Percentiles rank a stretch among this genome's conserved stretches.
Evolutionary conservation across 1,139 yeast species (phyloP).

Genomic region (Hemisphaericaspora xylofermentans): DNA sequence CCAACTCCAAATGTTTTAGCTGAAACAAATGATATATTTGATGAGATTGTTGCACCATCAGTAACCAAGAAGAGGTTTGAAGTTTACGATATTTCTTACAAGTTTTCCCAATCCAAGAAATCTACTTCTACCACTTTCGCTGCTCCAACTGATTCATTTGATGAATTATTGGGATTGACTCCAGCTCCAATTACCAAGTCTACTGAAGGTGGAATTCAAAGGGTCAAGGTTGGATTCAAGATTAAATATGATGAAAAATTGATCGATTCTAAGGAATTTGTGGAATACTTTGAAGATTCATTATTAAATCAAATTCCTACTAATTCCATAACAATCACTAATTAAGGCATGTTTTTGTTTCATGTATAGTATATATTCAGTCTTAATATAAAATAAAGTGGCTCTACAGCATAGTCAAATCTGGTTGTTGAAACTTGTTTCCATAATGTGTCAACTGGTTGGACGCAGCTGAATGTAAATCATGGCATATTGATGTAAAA

Average conservation of each 20-base stretch:
- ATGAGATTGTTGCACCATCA: slow-evolving; percentile 59
- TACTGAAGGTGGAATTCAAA: slow-evolving; percentile 9
- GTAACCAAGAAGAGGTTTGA: slow-evolving; percentile 59
- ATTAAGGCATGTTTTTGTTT: slow-evolving; percentile 2
- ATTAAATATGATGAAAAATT: slow-evolving; percentile 35
- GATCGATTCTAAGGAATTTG: slow-evolving; percentile 38
- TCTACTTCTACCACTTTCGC: slow-evolving; percentile 14
- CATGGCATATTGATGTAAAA: no score
- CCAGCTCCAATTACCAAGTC: slow-evolving; percentile 6
- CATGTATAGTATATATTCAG: not conserved
- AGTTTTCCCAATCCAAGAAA: slow-evolving; percentile 17
- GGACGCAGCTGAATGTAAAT: no score
- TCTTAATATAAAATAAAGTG: not conserved
- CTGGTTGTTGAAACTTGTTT: no score
- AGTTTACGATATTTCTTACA: slow-evolving; percentile 34
- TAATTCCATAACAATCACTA: slow-evolving; percentile 16
- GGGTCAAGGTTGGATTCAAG: slow-evolving; percentile 48
- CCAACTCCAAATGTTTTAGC: slow-evolving; percentile 31
- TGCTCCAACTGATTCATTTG: slow-evolving; percentile 27
- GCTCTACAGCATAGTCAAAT: no score
- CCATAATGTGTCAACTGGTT: no score
- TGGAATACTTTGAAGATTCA: slow-evolving; percentile 31
- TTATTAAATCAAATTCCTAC: slow-evolving; percentile 34
- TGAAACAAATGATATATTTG: slow-evolving; percentile 58
- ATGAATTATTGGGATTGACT: slow-evolving; percentile 46